These are phyloP conservation scores for Chiua sp. DNA, from an alignment of 1,284 basidiomycete species.

Conservation along the genomic window DNA sequence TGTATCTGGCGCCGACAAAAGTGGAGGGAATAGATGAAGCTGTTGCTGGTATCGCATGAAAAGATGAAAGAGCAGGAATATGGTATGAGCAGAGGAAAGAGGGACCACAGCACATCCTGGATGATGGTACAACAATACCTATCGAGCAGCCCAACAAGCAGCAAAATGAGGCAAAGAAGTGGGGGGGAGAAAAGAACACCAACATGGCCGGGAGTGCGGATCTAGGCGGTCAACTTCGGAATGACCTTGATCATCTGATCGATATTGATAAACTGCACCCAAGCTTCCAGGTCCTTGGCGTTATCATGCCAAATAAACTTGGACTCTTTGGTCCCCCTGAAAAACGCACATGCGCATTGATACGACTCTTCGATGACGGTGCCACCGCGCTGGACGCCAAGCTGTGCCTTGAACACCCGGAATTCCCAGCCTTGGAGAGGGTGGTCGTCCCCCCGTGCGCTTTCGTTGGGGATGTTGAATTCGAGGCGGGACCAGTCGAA, in stretches of 20 bases:
- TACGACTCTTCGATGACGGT: slow-evolving; percentile 67
- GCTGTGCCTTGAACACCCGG: slow-evolving; percentile 72
- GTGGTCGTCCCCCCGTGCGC: slow-evolving; percentile 66
- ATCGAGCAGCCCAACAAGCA: slow-evolving; percentile 3
- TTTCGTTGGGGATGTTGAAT: slow-evolving; percentile 70
- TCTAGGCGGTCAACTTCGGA: slow-evolving; percentile 67
- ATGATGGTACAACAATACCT: slow-evolving; percentile 12
- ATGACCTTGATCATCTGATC: slow-evolving; percentile 81
- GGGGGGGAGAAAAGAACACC: background rate
- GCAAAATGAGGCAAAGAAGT: background rate
- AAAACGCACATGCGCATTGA: slow-evolving; percentile 77
- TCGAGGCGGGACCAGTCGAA: slow-evolving; percentile 82
- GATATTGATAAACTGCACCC: slow-evolving; percentile 83
- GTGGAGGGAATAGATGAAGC: background rate
- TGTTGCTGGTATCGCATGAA: background rate
- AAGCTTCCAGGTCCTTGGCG: slow-evolving; percentile 65
- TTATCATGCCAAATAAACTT: slow-evolving; percentile 76
- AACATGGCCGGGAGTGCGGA: background rate
- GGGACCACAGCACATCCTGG: background rate
- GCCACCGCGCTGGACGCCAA: slow-evolving; percentile 63
- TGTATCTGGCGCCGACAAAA: background rate
- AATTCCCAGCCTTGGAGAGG: slow-evolving; percentile 82
- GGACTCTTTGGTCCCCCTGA: slow-evolving; percentile 64
- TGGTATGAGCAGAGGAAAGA: no score
- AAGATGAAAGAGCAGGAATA: background rate